phyloP scores from a whole-genome alignment of 208 protist genomes.

The Herpetomonas samuelpessoai region DNA sequence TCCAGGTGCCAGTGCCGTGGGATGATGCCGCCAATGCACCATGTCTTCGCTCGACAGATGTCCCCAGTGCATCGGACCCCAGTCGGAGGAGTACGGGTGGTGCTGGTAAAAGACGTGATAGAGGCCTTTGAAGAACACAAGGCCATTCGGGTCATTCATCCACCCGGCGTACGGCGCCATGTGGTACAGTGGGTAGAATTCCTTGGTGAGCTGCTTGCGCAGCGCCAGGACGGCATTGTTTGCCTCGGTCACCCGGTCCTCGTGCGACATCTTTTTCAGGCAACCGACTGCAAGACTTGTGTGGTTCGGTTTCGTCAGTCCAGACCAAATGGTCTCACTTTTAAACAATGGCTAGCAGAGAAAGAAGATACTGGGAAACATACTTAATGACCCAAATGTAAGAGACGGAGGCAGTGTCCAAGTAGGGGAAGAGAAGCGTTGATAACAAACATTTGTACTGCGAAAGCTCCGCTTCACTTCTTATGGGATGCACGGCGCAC shows the following conservation, averaged over 20 bases:
- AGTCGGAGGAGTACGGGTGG: slow-evolving; percentile 35
- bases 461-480: too few relatives aligned
- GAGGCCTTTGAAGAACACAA: slow-evolving; percentile 47
- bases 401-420: too few relatives aligned
- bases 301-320: too few relatives aligned
- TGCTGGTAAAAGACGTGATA: slow-evolving; percentile 74
- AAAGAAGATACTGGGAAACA: too few relatives aligned
- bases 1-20: slow-evolving; percentile 49
- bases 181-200: slow-evolving; percentile 55
- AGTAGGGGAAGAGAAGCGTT: too few relatives aligned
- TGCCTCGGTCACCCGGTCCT: slow-evolving; percentile 29
- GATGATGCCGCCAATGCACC: slow-evolving; percentile 60
- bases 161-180: slow-evolving; percentile 49
- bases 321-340: too few relatives aligned
- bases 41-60: slow-evolving; percentile 60
- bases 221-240: slow-evolving; percentile 40
- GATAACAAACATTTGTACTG: too few relatives aligned
- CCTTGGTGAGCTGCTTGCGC: slow-evolving; percentile 31
- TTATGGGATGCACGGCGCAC: too few relatives aligned
- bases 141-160: slow-evolving; percentile 47
- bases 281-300: too few relatives aligned
- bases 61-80: slow-evolving; percentile 64
- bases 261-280: slow-evolving; percentile 56
- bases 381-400: too few relatives aligned
- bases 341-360: too few relatives aligned